Conservation (phyloP, 768 basidiomycete species). For the Boletus subcaerulescens region DNA sequence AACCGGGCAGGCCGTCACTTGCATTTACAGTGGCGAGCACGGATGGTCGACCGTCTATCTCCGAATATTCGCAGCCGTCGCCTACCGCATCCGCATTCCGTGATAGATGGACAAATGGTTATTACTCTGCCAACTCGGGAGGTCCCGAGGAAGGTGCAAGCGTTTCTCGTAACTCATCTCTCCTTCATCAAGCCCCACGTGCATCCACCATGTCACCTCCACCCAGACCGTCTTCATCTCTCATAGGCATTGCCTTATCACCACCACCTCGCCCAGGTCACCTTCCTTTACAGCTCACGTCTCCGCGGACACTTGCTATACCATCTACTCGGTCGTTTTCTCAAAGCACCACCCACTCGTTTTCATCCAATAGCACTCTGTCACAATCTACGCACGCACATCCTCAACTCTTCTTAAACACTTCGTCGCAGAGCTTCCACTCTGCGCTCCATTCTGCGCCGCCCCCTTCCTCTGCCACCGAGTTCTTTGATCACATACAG, state of each 20-base stretch:
- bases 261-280: conserved; percentile 43
- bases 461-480: conserved; percentile 60
- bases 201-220: conserved; percentile 50
- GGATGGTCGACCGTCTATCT: conserved; percentile 50
- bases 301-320: conserved; percentile 17
- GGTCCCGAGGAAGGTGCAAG: conserved; percentile 11
- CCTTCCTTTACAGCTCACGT: conserved; percentile 16
- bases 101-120: conserved; percentile 43
- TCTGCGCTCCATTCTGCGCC: conserved; percentile 58
- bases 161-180: conserved; percentile 21
- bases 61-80: conserved; percentile 67
- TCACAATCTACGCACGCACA: conserved; percentile 18
- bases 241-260: conserved; percentile 52
- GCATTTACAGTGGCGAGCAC: conserved; percentile 46
- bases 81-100: conserved; percentile 82
- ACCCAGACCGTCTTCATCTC: conserved; percentile 58
- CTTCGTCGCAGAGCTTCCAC: conserved; percentile 43
- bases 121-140: conserved; percentile 30
- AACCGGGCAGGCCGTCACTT: conserved; percentile 43
- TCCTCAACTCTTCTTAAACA: conserved; percentile 39
- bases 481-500: conserved; percentile 76
- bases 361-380: conserved; percentile 27
- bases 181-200: conserved; percentile 20
- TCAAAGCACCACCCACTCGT: conserved; percentile 31
- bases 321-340: conserved; percentile 26